phyloP scores from a whole-genome alignment of 2,329 filamentous ascomycete genomes.

The Aspergillus proliferans region DNA sequence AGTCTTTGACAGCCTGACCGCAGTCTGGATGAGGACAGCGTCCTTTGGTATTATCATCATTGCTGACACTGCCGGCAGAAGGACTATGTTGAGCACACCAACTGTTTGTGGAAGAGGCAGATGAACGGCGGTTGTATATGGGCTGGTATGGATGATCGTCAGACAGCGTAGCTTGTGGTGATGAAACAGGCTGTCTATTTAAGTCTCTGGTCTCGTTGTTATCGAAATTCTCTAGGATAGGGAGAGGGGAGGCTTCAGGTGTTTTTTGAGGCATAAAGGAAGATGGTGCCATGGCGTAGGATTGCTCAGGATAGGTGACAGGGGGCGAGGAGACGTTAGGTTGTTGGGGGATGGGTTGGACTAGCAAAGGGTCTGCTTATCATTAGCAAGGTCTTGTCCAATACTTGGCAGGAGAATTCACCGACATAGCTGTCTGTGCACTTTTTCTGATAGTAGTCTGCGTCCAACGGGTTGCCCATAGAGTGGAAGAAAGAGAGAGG shows the following conservation, averaged over 20 bases:
- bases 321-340: conserved; percentile 22
- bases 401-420: conserved; percentile 14
- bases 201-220: not conserved
- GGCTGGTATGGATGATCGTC: conserved; percentile 51
- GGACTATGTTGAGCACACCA: conserved; percentile 55
- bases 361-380: conserved; percentile 51
- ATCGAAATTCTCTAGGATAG: conserved; percentile 16
- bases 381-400: not conserved
- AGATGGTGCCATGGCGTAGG: conserved; percentile 16
- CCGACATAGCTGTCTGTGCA: conserved; percentile 33
- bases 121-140: conserved; percentile 54
- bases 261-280: conserved; percentile 17
- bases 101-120: conserved; percentile 65
- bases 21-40: conserved; percentile 79
- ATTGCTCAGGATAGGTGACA: conserved; percentile 31
- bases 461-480: conserved; percentile 39
- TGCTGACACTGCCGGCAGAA: conserved; percentile 54
- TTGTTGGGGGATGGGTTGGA: conserved; percentile 44
- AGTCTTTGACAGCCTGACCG: conserved; percentile 79
- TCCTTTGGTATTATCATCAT: conserved; percentile 54
- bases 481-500: conserved; percentile 49
- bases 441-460: conserved; percentile 40
- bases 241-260: conserved; percentile 30
- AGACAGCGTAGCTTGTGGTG: conserved; percentile 61
- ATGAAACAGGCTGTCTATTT: conserved; percentile 34